These are phyloP conservation scores for Trametes meyenii DNA, from an alignment of 768 basidiomycete species.

Conservation along the genomic window DNA sequence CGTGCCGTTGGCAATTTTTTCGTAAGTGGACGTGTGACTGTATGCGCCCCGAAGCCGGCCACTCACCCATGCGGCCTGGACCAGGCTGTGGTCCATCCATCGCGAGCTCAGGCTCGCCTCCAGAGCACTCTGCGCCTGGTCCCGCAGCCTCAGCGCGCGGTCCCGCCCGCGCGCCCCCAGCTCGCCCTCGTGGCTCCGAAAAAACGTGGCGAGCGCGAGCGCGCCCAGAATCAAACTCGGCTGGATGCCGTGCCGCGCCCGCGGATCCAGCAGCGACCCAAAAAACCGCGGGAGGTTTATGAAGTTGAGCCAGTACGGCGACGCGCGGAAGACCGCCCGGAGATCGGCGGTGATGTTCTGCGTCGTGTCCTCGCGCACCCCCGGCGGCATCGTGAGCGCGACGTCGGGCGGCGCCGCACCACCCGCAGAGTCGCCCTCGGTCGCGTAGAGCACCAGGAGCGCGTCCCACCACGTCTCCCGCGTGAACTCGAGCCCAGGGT, in stretches of 20 bases:
- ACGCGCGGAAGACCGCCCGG: conserved; percentile 62
- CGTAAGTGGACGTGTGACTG: too few relatives aligned
- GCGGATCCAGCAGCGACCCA: conserved; percentile 57
- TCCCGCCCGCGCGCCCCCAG: conserved; percentile 49
- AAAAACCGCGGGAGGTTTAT: conserved; percentile 74
- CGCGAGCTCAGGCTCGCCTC: conserved; percentile 72
- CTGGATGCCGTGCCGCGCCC: conserved; percentile 57
- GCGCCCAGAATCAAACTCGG: conserved; percentile 66
- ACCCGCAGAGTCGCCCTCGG: background rate
- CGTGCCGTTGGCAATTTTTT: background rate
- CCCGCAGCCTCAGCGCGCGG: conserved; percentile 60
- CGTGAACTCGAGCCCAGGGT: conserved; percentile 67
- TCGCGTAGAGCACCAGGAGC: conserved; percentile 55
- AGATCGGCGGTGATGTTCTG: conserved; percentile 56
- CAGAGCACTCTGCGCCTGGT: conserved; percentile 69
- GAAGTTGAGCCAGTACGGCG: conserved; percentile 76
- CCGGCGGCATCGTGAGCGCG: conserved; percentile 21
- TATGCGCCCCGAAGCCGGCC: background rate
- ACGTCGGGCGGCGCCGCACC: conserved; percentile 8
- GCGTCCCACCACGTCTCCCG: conserved; percentile 84
- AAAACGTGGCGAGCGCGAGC: conserved; percentile 67
- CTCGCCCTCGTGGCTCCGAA: conserved; percentile 68
- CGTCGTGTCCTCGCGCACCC: conserved; percentile 49
- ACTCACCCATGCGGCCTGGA: conserved; percentile 64
- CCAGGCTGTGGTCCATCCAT: conserved; percentile 74